Evolutionary conservation across 352 stramenopile species (phyloP).

Genomic region (Globisporangium mamillatum): DNA sequence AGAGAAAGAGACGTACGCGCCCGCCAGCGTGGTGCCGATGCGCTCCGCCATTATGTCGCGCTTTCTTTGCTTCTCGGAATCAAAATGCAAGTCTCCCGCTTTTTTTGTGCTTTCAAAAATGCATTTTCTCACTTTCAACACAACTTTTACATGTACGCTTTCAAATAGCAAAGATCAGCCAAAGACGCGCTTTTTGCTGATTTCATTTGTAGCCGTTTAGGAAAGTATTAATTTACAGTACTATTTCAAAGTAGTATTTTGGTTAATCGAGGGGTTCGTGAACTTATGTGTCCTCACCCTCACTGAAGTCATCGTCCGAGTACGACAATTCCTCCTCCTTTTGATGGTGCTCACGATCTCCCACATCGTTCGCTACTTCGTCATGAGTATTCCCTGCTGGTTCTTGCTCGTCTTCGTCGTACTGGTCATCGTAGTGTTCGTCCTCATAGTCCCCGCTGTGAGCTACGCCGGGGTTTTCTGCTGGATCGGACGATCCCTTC

Average conservation of each 20-base stretch:
- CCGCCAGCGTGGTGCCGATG: not conserved
- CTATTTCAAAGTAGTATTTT: too few relatives aligned
- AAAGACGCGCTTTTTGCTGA: not conserved
- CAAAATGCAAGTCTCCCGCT: not conserved
- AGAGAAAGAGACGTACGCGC: not conserved
- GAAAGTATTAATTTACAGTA: not conserved
- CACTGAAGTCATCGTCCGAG: conserved; percentile 44
- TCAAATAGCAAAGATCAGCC: not conserved
- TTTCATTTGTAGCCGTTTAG: too few relatives aligned
- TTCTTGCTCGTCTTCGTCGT: conserved; percentile 17
- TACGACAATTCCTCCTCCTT: conserved; percentile 16
- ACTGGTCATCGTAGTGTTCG: conserved; percentile 33
- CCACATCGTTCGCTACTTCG: not conserved
- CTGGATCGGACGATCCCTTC: not conserved
- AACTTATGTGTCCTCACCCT: conserved; percentile 11
- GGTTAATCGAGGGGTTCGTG: not conserved
- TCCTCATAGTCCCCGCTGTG: conserved; percentile 34
- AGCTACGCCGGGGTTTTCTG: not conserved
- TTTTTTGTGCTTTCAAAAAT: not conserved
- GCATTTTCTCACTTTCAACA: not conserved
- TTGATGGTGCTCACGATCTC: not conserved
- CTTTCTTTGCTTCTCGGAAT: not conserved
- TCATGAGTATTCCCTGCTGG: not conserved
- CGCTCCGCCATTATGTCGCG: not conserved
- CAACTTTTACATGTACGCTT: not conserved